Evolutionary conservation across 768 basidiomycete species (phyloP), one percentile per base, ranked within the genome.

Genomic region (Calocera cornea): DNA sequence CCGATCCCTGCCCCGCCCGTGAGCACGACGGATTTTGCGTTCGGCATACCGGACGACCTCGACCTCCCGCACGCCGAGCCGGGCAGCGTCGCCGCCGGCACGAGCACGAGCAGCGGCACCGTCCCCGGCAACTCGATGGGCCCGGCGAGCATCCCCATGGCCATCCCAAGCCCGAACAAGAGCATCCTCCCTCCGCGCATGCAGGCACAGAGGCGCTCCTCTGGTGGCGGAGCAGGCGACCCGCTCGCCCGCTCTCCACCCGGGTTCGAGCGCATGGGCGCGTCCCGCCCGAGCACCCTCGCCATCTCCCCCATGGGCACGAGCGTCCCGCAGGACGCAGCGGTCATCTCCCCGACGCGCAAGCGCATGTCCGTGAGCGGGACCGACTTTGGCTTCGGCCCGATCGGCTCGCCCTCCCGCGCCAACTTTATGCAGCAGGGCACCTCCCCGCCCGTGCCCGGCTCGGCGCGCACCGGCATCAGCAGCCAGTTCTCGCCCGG

Each of bases 361-460:
- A 60, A 60, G 54, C 54, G 54, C 14, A 33, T 33, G 27, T 60
- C 54, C 19, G 44, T 38, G 7, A 38, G 36, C 63, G 10, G 67
- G 36, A 19, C 54, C 7, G 75, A 79, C 38, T 77, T 79, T 60
- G 89, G 89, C 73, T 87, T 89, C 71, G 90, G 90, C 10, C 89
- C 91, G 17, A 90, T 92, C 69, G 91, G 91, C 1, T 90, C 89
- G 1, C 88, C 90, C 10, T 87, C 91, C 16, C 78, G 79, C 49
- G 78, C 80, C 1, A 40, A 29, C 3, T 63, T 60, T n/a, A 40
- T 38, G 44, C 29, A 34, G 44, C 44, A 66, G 50, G 40, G 29
- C 68, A 66, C 50, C 49, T 66, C 47, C 34, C 49, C 65, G 5
- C 65, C 49, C 44, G 41, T 11, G 22, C 38, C 38, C 12, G 38